These are phyloP conservation scores for Chlorophyllum brunneum DNA, from an alignment of 768 basidiomycete genomes.

Conservation along the genomic window DNA sequence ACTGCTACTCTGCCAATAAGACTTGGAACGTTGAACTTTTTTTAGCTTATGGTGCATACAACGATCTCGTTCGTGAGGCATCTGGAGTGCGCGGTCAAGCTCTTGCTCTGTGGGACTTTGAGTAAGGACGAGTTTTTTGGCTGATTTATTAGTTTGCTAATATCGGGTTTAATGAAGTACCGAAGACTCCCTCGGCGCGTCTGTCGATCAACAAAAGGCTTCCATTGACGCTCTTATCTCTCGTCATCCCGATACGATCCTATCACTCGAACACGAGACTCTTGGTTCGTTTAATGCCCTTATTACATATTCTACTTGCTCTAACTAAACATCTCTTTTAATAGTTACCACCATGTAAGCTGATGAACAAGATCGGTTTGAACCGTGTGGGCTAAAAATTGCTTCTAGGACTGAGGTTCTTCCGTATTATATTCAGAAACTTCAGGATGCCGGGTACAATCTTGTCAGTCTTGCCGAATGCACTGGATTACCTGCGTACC, in stretches of 20 bases:
- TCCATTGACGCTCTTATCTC: conserved; percentile 24
- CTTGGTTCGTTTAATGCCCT: conserved; percentile 21
- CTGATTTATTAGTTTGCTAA: neutral
- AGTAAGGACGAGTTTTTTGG: conserved; percentile 19
- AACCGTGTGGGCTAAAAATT: neutral
- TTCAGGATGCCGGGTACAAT: conserved; percentile 36
- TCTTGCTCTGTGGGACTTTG: conserved; percentile 35
- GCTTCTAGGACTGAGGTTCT: conserved; percentile 27
- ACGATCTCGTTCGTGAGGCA: conserved; percentile 31
- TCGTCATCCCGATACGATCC: conserved; percentile 29
- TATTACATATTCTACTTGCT: neutral
- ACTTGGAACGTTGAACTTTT: no score
- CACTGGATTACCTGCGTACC: conserved; percentile 34
- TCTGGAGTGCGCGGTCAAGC: conserved; percentile 24
- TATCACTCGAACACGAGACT: conserved; percentile 39
- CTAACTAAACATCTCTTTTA: neutral
- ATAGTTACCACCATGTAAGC: conserved; percentile 22
- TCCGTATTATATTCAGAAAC: conserved; percentile 33
- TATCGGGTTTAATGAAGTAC: conserved; percentile 23
- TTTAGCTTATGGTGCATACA: conserved; percentile 38
- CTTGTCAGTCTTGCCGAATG: conserved; percentile 43
- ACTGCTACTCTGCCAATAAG: no score
- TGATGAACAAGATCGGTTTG: neutral
- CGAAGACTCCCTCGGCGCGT: conserved; percentile 32
- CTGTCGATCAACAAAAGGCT: conserved; percentile 24